phyloP scores from a whole-genome alignment of 768 basidiomycete species.

The Termitomyces sp. region DNA sequence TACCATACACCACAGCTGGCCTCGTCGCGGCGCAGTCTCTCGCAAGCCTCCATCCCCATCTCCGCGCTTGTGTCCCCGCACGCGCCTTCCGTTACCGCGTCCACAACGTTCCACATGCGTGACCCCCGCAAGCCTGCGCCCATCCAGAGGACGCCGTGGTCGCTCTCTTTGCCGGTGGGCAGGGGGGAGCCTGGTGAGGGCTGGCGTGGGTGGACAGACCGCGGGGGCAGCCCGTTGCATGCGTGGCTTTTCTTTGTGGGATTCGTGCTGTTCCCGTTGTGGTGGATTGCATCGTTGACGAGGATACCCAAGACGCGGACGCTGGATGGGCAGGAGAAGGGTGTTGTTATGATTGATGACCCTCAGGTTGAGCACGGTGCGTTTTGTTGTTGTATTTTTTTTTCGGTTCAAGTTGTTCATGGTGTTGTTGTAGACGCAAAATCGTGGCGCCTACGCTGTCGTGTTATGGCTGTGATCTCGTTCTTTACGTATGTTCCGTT shows the following conservation, averaged over 20 bases:
- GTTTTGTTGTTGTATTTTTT: slow-evolving; percentile 24
- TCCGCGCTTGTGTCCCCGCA: slow-evolving; percentile 76
- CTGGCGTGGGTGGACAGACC: slow-evolving; percentile 34
- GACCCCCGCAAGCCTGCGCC: slow-evolving; percentile 69
- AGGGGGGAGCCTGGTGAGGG: slow-evolving; percentile 27
- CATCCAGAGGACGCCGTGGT: slow-evolving; percentile 59
- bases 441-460: slow-evolving; percentile 73
- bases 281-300: slow-evolving; percentile 53
- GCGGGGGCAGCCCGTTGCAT: slow-evolving; percentile 60
- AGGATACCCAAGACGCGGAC: slow-evolving; percentile 60
- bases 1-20: slow-evolving; percentile 22
- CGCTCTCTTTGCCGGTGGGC: slow-evolving; percentile 42
- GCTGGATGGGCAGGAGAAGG: slow-evolving; percentile 63
- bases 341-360: slow-evolving; percentile 68
- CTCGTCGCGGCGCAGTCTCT: slow-evolving; percentile 52
- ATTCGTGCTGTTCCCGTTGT: slow-evolving; percentile 63
- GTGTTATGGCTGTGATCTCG: slow-evolving; percentile 65
- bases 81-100: slow-evolving; percentile 63
- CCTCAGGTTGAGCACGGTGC: slow-evolving; percentile 76
- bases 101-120: slow-evolving; percentile 71
- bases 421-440: slow-evolving; percentile 49
- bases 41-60: slow-evolving; percentile 74
- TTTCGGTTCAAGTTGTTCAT: background rate
- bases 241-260: slow-evolving; percentile 80
- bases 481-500: slow-evolving; percentile 77